Conservation (phyloP, 345 rosid genomes). For the Eucalyptus coolabah region DNA sequence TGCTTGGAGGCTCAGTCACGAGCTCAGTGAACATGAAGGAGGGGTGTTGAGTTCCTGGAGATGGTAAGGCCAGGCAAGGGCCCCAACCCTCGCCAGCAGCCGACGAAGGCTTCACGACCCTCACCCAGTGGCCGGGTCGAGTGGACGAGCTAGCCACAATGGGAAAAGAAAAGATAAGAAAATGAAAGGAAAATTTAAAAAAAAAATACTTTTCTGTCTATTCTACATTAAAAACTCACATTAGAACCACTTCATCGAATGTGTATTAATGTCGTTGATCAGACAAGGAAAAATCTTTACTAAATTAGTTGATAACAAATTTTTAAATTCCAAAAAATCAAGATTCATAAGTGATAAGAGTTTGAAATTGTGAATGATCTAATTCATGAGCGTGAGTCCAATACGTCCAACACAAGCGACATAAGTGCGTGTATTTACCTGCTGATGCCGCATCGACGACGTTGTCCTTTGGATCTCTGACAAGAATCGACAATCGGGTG, state of each 20-base stretch:
- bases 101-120: too few relatives aligned
- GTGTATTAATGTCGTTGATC: too few relatives aligned
- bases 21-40: background rate
- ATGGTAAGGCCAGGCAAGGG: background rate
- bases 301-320: too few relatives aligned
- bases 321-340: background rate
- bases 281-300: too few relatives aligned
- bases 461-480: background rate
- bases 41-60: background rate
- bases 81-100: background rate
- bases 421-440: background rate
- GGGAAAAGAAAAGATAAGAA: too few relatives aligned
- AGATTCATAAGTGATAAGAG: background rate
- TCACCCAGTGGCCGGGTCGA: too few relatives aligned
- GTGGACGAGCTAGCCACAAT: rapidly evolving
- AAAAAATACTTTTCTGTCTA: too few relatives aligned
- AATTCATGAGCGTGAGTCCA: background rate
- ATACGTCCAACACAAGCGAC: background rate
- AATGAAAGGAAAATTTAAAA: too few relatives aligned
- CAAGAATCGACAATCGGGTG: background rate
- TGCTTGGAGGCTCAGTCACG: background rate
- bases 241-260: too few relatives aligned
- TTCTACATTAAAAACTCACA: too few relatives aligned
- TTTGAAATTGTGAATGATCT: background rate
- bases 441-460: background rate